Evolutionary conservation across 2,329 filamentous ascomycete genomes (phyloP).

Genomic region (Aaosphaeria arxii): DNA sequence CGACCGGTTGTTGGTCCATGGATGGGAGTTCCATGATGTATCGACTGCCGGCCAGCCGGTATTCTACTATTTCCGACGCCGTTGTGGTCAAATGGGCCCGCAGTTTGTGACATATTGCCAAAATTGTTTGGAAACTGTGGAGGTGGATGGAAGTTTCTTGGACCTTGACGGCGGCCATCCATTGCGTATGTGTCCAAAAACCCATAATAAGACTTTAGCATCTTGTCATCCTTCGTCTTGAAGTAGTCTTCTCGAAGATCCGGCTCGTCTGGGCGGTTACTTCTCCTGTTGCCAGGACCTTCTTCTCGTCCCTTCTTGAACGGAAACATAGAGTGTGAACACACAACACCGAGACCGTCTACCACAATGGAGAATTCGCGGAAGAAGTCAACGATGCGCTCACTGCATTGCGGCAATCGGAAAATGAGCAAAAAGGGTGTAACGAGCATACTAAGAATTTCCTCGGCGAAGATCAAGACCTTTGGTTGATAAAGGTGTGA

Average conservation of each 20-base stretch:
- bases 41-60: slow-evolving; percentile 16
- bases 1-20: slow-evolving; percentile 14
- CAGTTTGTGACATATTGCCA: slow-evolving; percentile 26
- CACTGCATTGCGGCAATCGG: slow-evolving; percentile 81
- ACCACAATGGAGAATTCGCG: slow-evolving; percentile 96
- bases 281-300: slow-evolving; percentile 37
- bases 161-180: slow-evolving; percentile 41
- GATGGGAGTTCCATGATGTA: slow-evolving; percentile 23
- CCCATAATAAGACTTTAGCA: slow-evolving; percentile 94
- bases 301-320: slow-evolving; percentile 78
- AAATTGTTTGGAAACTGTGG: slow-evolving; percentile 71
- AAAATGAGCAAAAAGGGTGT: slow-evolving; percentile 87
- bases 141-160: slow-evolving; percentile 67
- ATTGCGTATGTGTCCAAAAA: slow-evolving; percentile 82
- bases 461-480: slow-evolving; percentile 85
- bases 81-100: slow-evolving; percentile 52
- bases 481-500: slow-evolving; percentile 88
- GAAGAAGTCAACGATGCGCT: slow-evolving; percentile 96
- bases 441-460: slow-evolving; percentile 86
- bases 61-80: slow-evolving; percentile 25
- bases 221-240: slow-evolving; percentile 92
- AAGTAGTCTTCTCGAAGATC: slow-evolving; percentile 85
- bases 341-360: slow-evolving; percentile 92
- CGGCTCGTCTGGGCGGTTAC: slow-evolving; percentile 47
- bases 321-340: slow-evolving; percentile 95